These are phyloP conservation scores for Pichia insulana DNA, from an alignment of 805 yeast species.

Conservation along the genomic window DNA sequence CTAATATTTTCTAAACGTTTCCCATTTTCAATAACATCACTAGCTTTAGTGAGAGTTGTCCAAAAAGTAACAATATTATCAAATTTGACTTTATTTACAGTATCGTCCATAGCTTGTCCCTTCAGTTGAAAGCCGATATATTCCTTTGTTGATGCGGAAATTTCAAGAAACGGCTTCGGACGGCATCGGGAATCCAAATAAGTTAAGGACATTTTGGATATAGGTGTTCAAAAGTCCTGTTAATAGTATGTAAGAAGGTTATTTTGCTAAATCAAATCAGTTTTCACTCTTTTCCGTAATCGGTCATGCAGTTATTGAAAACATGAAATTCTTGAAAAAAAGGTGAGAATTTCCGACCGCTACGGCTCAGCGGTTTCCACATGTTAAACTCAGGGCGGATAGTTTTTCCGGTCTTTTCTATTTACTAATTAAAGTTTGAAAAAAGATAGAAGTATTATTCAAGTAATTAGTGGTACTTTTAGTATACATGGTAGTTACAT, in stretches of 20 bases:
- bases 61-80: constrained; percentile 34
- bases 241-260: no score
- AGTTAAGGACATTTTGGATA: neutral
- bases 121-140: constrained; percentile 8
- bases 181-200: constrained; percentile 20
- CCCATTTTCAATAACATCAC: constrained; percentile 27
- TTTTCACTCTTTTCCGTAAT: neutral
- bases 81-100: constrained; percentile 22
- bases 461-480: no score
- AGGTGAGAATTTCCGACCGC: no score
- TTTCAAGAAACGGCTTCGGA: constrained; percentile 25
- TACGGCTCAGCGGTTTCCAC: no score
- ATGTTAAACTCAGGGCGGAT: no score
- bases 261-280: neutral
- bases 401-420: no score
- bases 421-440: no score
- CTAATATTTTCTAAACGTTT: constrained; percentile 28
- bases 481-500: neutral
- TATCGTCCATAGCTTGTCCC: constrained; percentile 3
- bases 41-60: constrained; percentile 31
- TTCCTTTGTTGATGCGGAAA: constrained; percentile 22
- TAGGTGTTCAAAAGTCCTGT: no score
- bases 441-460: no score
- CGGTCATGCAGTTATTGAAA: neutral
- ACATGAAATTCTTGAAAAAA: neutral